Percentiles rank a stretch among this genome's conserved stretches.
Evolutionary conservation across 1,284 basidiomycete species (phyloP).

Genomic region (Hortiboletus rubellus): DNA sequence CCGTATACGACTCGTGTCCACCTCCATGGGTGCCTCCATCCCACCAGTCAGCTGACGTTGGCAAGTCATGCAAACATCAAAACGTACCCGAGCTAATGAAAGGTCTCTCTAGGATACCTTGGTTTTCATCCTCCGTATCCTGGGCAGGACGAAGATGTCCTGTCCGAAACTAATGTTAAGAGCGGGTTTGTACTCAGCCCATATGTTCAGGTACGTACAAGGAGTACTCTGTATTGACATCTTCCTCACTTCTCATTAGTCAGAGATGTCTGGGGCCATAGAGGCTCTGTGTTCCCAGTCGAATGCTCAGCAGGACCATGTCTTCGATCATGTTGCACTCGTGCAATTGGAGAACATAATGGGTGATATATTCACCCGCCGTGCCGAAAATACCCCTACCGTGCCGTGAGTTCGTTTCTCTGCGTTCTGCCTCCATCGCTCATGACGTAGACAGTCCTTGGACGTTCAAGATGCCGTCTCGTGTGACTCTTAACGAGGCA

Average conservation of each 20-base stretch:
- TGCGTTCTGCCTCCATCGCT: not conserved
- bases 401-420: constrained; percentile 55
- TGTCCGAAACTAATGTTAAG: constrained; percentile 78
- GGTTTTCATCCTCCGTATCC: constrained; percentile 86
- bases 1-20: constrained; percentile 66
- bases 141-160: constrained; percentile 81
- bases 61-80: constrained; percentile 37
- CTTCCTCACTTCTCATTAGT: constrained; percentile 29
- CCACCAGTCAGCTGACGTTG: constrained; percentile 67
- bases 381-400: constrained; percentile 51
- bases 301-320: constrained; percentile 49
- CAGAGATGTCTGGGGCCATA: constrained; percentile 30
- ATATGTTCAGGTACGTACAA: constrained; percentile 55
- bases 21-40: constrained; percentile 69
- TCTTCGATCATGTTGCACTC: constrained; percentile 57
- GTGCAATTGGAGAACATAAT: constrained; percentile 76
- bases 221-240: not conserved
- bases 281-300: constrained; percentile 61
- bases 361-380: constrained; percentile 73
- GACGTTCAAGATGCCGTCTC: constrained; percentile 80
- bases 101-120: constrained; percentile 61
- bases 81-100: constrained; percentile 1
- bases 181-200: constrained; percentile 67
- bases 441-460: constrained; percentile 50
- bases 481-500: constrained; percentile 88